These are phyloP conservation scores for Alopecurus myosuroides DNA, from an alignment of 176 grass and related monocot genomes.

Conservation along the genomic window DNA sequence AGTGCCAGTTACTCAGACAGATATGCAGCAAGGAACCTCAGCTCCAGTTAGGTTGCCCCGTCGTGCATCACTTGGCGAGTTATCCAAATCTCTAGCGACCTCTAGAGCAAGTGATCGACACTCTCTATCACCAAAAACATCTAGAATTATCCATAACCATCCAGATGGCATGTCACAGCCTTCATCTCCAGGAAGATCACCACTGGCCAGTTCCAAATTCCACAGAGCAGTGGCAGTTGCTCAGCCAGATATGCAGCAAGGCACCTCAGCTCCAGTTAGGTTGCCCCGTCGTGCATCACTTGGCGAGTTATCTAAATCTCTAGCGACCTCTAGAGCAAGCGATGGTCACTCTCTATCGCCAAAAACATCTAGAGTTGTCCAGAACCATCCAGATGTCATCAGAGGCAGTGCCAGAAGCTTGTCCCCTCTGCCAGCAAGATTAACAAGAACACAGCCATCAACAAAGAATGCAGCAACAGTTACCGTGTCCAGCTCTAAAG, in stretches of 20 bases:
- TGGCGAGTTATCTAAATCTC: background rate
- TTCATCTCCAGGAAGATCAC: background rate
- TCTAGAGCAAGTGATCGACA: background rate
- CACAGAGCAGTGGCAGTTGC: background rate
- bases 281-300: conserved; percentile 15
- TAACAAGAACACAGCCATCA: background rate
- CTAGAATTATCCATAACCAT: background rate
- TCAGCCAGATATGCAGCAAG: background rate
- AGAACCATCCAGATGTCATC: background rate
- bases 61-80: conserved; percentile 8
- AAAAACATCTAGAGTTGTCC: background rate
- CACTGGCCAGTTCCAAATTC: background rate
- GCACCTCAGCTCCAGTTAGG: background rate
- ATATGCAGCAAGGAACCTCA: background rate
- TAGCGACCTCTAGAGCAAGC: background rate
- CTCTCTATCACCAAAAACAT: background rate
- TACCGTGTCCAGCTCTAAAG: background rate
- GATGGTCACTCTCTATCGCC: background rate
- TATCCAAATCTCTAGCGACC: background rate
- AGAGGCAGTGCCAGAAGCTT: background rate
- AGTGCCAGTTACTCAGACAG: background rate
- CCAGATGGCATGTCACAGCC: background rate
- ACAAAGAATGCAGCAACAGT: background rate
- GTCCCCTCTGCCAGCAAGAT: conserved; percentile 5
- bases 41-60: background rate